Base-by-base conservation (phyloP, 345 rosid genomes). In the Conringia planisiliqua region DNA sequence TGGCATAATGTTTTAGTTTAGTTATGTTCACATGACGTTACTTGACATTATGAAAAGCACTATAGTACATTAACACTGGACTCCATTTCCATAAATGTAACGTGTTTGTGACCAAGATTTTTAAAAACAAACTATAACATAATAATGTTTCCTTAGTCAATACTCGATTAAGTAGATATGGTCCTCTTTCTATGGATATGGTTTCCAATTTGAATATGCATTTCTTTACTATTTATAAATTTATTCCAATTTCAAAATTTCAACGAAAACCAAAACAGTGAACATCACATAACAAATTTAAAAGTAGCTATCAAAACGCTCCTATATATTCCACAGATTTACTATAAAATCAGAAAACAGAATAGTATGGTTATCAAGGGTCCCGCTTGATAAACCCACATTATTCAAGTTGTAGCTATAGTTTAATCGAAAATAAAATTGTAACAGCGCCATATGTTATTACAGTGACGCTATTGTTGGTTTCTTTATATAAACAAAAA, bases 281-380 rank as follows among this genome's bases (percentile, higher is more conserved):
- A 7, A 46, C 7, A 3, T 0, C n/a, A 51, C 3, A 62, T 7
- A 52, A 62, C 14, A 55, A 40, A 13, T 47, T 51, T 27, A 6
- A 63, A n/a, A 33, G 50, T 74, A 66, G 35, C 66, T 8, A 74
- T 66, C 66, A 57, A 43, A 62, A 10, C 4, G 27, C 27, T 22
- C 40, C 0, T 40, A 52, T 16, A 22, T 20, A 65, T 58, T 57
- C 66, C 40, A 58, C 43, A 58, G 10, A n/a, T 12, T 26, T 16
- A 66, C 66, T 75, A 73, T 58, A 32, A 32, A 63, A 17, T 72
- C 0, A 42, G 60, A 74, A 74, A 74, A 46, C 3, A 47, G 7
- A 57, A 58, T 47, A 74, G 67, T 58, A 43, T 22, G 0, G 14
- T 66, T n/a, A 47, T 66, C 60, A 46, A 56, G 66, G 66, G 71